phyloP scores from a whole-genome alignment of 352 stramenopile species.

The Aphanomyces astaci region DNA sequence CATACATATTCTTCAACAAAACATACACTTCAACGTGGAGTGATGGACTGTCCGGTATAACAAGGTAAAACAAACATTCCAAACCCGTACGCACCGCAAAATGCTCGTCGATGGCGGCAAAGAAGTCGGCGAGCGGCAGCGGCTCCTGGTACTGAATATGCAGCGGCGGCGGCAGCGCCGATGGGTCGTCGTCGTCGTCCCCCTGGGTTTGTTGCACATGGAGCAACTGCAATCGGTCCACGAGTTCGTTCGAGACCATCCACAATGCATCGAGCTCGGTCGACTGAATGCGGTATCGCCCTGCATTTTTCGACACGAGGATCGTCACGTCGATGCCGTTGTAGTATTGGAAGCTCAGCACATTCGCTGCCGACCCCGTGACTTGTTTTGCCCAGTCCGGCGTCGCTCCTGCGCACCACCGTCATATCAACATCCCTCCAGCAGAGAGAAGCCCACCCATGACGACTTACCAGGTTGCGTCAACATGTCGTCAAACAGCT shows the following conservation, averaged over 20 bases:
- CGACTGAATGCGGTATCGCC: slow-evolving; percentile 81
- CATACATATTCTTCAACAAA: too few relatives aligned
- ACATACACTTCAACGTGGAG: too few relatives aligned
- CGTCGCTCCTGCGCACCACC: slow-evolving; percentile 13
- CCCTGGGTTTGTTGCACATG: not conserved
- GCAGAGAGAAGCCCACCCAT: slow-evolving; percentile 24
- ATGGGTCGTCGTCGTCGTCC: slow-evolving; percentile 11
- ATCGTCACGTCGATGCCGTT: slow-evolving; percentile 79
- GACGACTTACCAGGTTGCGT: slow-evolving; percentile 66
- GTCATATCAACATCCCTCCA: not conserved
- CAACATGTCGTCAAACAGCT: slow-evolving; percentile 82
- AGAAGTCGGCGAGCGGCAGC: slow-evolving; percentile 80
- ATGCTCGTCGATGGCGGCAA: slow-evolving; percentile 80
- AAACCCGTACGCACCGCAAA: slow-evolving; percentile 38
- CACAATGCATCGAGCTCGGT: slow-evolving; percentile 73
- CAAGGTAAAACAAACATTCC: too few relatives aligned
- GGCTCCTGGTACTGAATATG: slow-evolving; percentile 78
- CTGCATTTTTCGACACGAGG: slow-evolving; percentile 85
- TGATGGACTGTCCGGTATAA: too few relatives aligned
- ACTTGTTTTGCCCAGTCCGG: slow-evolving; percentile 68
- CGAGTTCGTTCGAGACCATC: slow-evolving; percentile 20
- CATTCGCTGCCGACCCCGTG: slow-evolving; percentile 50
- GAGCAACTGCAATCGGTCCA: not conserved
- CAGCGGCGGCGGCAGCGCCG: slow-evolving; percentile 16
- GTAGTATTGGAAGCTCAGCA: slow-evolving; percentile 85